Conservation (phyloP, 1,284 basidiomycete species). For the Sphaerobolus stellatus region DNA sequence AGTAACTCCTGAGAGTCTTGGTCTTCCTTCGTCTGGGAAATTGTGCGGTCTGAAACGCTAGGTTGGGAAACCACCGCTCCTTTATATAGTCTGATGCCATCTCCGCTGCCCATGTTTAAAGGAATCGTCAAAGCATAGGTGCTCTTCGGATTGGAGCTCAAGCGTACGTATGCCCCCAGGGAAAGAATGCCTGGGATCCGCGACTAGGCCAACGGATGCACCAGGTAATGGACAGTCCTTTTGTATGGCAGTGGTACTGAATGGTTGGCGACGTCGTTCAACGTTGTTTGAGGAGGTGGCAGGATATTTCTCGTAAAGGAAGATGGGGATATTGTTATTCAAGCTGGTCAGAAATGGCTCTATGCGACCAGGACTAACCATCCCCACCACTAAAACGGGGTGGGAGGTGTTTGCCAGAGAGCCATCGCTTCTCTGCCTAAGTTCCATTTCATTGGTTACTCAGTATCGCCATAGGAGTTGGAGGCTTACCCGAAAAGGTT, state of each 20-base stretch:
- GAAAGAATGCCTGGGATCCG: conserved; percentile 1
- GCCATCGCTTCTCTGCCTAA: no score
- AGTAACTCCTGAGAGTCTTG: background rate
- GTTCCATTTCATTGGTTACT: no score
- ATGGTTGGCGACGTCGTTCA: background rate
- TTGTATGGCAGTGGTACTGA: background rate
- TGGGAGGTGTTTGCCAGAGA: background rate
- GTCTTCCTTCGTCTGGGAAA: background rate
- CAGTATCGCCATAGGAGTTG: no score
- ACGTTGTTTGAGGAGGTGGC: background rate
- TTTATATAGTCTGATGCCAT: no score
- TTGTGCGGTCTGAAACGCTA: conserved; percentile 3
- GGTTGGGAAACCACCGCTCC: conserved; percentile 4
- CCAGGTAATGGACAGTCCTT: background rate
- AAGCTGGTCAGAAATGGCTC: background rate
- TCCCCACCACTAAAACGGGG: conserved; percentile 1
- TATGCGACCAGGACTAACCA: background rate
- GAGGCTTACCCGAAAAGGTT: conserved; percentile 6
- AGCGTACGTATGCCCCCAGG: conserved; percentile 4
- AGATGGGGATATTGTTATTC: background rate
- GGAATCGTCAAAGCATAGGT: conserved; percentile 5
- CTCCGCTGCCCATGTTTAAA: no score
- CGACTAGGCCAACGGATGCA: conserved; percentile 1
- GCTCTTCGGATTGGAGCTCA: background rate
- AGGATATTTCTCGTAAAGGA: background rate